Base-by-base conservation (phyloP, 495 filamentous ascomycete genomes). In the Letharia lupina region DNA sequence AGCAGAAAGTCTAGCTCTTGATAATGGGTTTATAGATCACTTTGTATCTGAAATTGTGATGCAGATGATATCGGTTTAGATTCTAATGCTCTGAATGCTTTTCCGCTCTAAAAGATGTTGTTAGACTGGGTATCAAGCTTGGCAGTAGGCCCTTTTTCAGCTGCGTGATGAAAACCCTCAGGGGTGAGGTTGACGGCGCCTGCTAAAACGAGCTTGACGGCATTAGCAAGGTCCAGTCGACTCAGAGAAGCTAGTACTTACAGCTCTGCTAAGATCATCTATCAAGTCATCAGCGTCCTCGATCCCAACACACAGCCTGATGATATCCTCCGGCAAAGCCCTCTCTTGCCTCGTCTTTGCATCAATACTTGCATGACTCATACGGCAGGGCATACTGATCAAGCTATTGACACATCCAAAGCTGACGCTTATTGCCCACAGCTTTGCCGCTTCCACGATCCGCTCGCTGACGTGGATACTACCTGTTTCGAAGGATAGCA, bases 311-410 rank as follows among this genome's bases (percentile, higher is more conserved):
- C 94, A 98, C 67, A 98, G 76, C 63, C 94, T 80, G 65, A 98
- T 97, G 54, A 98, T 86, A 77, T 98, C 94, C 77, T 98, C 94
- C 23, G 94, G 94, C 84, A 98, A 87, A 61, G 88, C 86, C 69
- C 94, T 82, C 78, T 98, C 93, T 73, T 83, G 78, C 70, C 94
- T 82, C 65, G 93, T 96, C 81, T 94, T 93, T 67, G 89, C 89
- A 75, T 98, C 95, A 75, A 98, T 98, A 73, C 92, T 96, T 31
- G 94, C 94, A 79, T 98, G 94, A 76, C 95, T 98, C 94, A 98
- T 98, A 67, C 90, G 91, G 72, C 94, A 98, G 15, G 94, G 94
- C 94, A 98, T 96, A 77, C 91, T 96, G 76, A 98, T 98, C 76
- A 98, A 75, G 77, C 90, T 94, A 77, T 98, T 98, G 56, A 98